Base-by-base conservation (phyloP, 768 basidiomycete genomes). In the Tricholoma bakamatsutake region DNA sequence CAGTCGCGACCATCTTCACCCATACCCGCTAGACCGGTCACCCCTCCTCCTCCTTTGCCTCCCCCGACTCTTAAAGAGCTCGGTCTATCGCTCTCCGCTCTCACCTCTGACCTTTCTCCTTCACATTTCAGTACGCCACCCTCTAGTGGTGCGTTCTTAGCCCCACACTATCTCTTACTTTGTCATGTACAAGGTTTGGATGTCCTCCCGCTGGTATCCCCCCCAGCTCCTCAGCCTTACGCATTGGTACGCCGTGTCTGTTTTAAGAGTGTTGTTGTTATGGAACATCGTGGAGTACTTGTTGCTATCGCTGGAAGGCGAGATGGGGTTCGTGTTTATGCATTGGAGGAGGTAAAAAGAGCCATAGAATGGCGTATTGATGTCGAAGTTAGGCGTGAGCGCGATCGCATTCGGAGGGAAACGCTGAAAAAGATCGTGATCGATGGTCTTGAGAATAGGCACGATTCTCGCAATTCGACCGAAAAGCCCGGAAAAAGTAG, bases 281-380 rank as follows among this genome's bases (percentile, higher is more conserved):
- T 93, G 91, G 91, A 93, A 62, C 88, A 93, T 64, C 86, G 91
- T 30, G 91, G 90, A 6, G 90, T 93, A 0, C 73, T 93, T n/a
- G 91, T 93, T 8, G 90, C 91, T 11, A 91, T 93, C 58, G 92
- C 92, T 13, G 91, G 91, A 8, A 76, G 91, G 58, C 74, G 91
- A 61, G 90, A 93, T 59, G 90, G 91, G 3, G 90, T 93, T 43
- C 80, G 91, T 34, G 91, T 93, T 15, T 93, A 93, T 67, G 91
- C 91, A 15, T 74, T 93, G 13, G 90, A 93, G 56, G 91, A 93
- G 63, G 81, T 93, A 11, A 88, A 85, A 68, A 89, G 85, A 65
- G 87, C 85, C 2, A 84, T 93, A 5, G 91, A 93, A 68, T 93
- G 90, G 90, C 80, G 91, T 15, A 83, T 93, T 59, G 91, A 93